These are phyloP conservation scores for Colletotrichum melonis DNA, from an alignment of 2,329 filamentous ascomycete species.

Conservation along the genomic window DNA sequence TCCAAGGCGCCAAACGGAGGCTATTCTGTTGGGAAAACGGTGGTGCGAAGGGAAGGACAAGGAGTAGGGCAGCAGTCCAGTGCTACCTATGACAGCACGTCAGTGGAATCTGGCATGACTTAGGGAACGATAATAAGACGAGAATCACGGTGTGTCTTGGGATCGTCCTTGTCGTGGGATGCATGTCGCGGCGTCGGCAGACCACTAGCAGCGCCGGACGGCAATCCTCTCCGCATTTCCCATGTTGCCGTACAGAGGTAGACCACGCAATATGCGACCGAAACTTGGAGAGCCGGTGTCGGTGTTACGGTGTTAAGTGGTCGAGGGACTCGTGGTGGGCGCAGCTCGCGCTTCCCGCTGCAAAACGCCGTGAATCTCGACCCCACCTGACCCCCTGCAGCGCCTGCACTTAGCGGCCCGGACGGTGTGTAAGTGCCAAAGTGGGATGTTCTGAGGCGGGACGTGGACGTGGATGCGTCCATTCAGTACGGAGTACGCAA, in stretches of 20 bases:
- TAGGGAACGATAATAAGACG: constrained; percentile 31
- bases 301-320: constrained; percentile 12
- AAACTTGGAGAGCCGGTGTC: constrained; percentile 19
- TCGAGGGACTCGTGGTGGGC: neutral
- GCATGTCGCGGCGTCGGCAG: constrained; percentile 14
- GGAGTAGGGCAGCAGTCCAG: neutral
- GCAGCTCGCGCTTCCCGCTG: constrained; percentile 22
- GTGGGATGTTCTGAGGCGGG: constrained; percentile 16
- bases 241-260: neutral
- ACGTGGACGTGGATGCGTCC: neutral
- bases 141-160: constrained; percentile 26
- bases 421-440: constrained; percentile 7
- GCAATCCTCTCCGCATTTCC: constrained; percentile 1
- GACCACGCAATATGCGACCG: constrained; percentile 3
- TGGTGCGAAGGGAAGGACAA: constrained; percentile 6
- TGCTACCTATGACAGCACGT: neutral
- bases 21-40: constrained; percentile 18
- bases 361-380: neutral
- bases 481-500: neutral
- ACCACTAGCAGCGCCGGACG: constrained; percentile 12
- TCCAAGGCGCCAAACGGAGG: neutral
- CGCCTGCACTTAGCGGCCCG: constrained; percentile 20
- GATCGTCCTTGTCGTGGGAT: constrained; percentile 30
- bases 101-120: constrained; percentile 32
- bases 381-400: constrained; percentile 29